A percentile compares a stretch with the other conserved stretches of the same genome.
Conservation (phyloP, 2,329 filamentous ascomycete genomes). For the Dactylellina cionopaga region DNA sequence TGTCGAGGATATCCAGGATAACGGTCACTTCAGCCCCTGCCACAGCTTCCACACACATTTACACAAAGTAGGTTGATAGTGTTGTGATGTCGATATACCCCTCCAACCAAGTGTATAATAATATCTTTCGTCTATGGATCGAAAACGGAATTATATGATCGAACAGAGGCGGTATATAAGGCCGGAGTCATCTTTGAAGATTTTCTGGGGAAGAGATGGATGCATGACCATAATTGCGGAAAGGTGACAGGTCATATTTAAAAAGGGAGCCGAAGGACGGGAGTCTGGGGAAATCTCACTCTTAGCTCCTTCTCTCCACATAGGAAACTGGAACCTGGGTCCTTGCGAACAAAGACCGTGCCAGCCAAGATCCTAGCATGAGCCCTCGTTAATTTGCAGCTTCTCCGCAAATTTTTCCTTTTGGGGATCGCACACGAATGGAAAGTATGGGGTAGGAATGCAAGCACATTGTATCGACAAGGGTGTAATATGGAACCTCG, state of each 20-base stretch:
- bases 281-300: constrained; percentile 42
- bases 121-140: constrained; percentile 24
- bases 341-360: not conserved
- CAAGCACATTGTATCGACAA: constrained; percentile 25
- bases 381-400: constrained; percentile 43
- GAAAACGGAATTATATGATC: constrained; percentile 24
- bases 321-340: constrained; percentile 46
- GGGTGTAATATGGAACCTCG: constrained; percentile 29
- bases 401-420: constrained; percentile 52
- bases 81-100: constrained; percentile 5
- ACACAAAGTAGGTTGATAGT: constrained; percentile 20
- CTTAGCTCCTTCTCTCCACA: constrained; percentile 33
- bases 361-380: constrained; percentile 26
- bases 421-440: constrained; percentile 46
- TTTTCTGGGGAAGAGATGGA: constrained; percentile 51
- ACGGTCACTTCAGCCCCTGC: constrained; percentile 50
- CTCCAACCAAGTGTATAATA: not conserved
- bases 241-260: constrained; percentile 52
- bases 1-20: constrained; percentile 52
- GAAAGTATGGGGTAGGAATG: constrained; percentile 52
- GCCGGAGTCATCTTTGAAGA: constrained; percentile 47
- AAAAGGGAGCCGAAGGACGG: constrained; percentile 52
- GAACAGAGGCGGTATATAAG: constrained; percentile 25
- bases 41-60: constrained; percentile 52
- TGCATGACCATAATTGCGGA: constrained; percentile 31